Conservation (phyloP, 495 filamentous ascomycete species). For the Xylaria flabelliformis region DNA sequence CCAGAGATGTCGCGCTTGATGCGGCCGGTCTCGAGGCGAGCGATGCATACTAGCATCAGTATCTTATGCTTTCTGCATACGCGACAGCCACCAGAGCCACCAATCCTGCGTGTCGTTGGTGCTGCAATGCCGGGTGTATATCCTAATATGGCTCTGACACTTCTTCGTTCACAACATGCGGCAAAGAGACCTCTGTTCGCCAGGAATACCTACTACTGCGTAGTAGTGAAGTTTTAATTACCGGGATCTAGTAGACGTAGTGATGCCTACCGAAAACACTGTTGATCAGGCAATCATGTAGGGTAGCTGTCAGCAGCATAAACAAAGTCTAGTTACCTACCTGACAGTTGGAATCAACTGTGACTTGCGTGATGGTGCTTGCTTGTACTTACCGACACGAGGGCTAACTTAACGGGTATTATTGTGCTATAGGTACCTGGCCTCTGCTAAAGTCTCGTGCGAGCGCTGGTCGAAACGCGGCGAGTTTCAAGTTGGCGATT, state of each 20-base stretch:
- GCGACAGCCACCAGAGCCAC: constrained; percentile 11
- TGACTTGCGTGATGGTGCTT: neutral
- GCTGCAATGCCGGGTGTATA: constrained; percentile 15
- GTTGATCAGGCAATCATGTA: constrained; percentile 10
- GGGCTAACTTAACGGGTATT: constrained; percentile 19
- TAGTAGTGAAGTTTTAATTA: constrained; percentile 1
- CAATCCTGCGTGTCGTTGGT: constrained; percentile 3
- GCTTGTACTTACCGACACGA: constrained; percentile 21
- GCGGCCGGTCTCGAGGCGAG: constrained; percentile 6
- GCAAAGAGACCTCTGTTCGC: neutral
- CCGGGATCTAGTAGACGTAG: neutral
- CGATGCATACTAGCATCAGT: constrained; percentile 10
- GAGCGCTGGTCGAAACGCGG: constrained; percentile 41
- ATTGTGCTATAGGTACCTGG: constrained; percentile 2
- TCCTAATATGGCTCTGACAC: neutral
- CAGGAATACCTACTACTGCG: too few species aligned
- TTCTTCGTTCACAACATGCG: constrained; percentile 7
- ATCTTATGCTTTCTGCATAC: constrained; percentile 13
- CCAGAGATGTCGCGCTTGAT: neutral
- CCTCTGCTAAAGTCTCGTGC: constrained; percentile 21
- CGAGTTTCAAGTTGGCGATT: constrained; percentile 44
- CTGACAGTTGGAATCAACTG: neutral
- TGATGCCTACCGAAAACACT: constrained; percentile 2
- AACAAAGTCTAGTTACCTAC: neutral
- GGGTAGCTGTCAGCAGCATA: neutral